Evolutionary conservation across 73 alveolate species (phyloP), one percentile per base, ranked within the genome.

Genomic region (Uronychia binucleata): DNA sequence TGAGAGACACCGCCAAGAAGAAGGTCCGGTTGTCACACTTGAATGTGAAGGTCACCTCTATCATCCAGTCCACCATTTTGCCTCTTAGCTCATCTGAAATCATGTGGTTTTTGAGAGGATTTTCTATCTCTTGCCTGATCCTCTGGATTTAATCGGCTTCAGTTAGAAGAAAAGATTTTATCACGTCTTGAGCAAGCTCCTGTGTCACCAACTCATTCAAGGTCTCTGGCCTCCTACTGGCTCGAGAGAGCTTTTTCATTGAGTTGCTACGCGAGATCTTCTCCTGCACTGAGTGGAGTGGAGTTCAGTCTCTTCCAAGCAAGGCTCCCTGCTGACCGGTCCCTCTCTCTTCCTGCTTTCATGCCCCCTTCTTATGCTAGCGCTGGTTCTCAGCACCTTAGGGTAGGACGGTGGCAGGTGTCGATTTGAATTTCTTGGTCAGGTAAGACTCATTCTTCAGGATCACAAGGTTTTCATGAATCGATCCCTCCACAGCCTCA

Each of bases 61-160:
- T 86, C 97, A 95, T 94, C 99, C 99, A 97, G 91, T 97, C 98
- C 25, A 95, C 95, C 99, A 97, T 96, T 85, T 90, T 96, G 1
- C 98, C 92, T 94, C 99, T 89, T 26, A 67, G 32, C 5, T 67
- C 34, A 67, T 67, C 29, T 26, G 34, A 26, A 67, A 67, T 26
- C 5, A 26, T 28, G 26, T 67, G 78, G 26, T 67, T 28, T 13
- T 8, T 13, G 32, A 67, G 13, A 13, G 78, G 78, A 26, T 67
- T 26, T 67, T 67, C 67, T 46, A 5, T 46, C 5, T 46, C 67
- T 46, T 46, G 5, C 19, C 5, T 46, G n/a, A 46, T 19, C 19
- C 19, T 46, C 19, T 46, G 19, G 5, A 5, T 46, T 11, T 11
- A 46, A 11, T 46, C 67, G 5, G 5, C 19, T 19, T 46, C 67